Conservation (phyloP, 2,329 filamentous ascomycete species). For the Hypoxylon sp. region DNA sequence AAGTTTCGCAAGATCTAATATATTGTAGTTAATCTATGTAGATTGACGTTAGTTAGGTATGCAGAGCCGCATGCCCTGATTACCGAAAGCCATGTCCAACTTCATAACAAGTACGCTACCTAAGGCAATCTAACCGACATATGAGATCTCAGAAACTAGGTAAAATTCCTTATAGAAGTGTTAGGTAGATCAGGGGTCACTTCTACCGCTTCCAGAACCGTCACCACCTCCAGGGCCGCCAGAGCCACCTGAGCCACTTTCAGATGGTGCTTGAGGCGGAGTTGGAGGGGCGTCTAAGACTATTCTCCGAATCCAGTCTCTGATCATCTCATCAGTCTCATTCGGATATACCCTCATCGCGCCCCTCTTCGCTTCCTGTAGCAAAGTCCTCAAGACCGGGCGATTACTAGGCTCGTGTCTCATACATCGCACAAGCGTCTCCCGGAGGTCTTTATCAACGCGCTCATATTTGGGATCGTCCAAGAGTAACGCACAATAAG, state of each 20-base stretch:
- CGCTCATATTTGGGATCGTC: background rate
- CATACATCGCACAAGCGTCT: conserved; percentile 43
- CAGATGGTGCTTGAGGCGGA: background rate
- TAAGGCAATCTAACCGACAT: background rate
- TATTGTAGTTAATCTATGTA: background rate
- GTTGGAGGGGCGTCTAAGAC: conserved; percentile 19
- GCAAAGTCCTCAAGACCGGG: conserved; percentile 25
- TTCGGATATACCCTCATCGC: conserved; percentile 19
- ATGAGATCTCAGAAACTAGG: background rate
- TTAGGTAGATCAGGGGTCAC: background rate
- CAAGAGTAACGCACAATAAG: conserved; percentile 33
- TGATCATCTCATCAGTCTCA: conserved; percentile 37
- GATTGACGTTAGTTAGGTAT: conserved; percentile 14
- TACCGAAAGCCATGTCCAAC: conserved; percentile 2
- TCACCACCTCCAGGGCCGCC: background rate
- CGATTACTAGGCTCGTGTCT: conserved; percentile 34
- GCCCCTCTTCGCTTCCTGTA: conserved; percentile 14
- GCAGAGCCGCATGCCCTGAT: conserved; percentile 32
- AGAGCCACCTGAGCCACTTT: background rate
- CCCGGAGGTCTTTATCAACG: conserved; percentile 38
- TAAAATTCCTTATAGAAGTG: background rate
- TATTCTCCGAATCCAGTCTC: conserved; percentile 23
- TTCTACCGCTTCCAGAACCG: background rate
- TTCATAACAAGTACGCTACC: background rate
- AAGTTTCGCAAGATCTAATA: conserved; percentile 17